Conservation (phyloP, 306 rosid genomes). For the Lithocarpus polystachyus region DNA sequence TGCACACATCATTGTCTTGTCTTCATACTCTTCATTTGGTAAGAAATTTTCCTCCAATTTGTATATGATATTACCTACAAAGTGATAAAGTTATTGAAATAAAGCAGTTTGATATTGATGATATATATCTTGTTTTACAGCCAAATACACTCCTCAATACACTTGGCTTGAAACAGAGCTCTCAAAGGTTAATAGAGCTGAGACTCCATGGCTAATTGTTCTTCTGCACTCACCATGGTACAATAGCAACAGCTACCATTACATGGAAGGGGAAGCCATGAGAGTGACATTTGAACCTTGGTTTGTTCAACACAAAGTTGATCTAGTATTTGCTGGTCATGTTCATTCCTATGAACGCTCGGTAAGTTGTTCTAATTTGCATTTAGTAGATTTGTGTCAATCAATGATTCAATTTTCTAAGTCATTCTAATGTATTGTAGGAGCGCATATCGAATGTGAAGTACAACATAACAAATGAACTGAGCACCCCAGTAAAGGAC, state of each 20-base stretch:
- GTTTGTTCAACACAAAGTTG: no score
- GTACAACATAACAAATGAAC: slow-evolving; percentile 18
- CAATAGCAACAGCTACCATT: not conserved
- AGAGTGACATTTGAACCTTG: no score
- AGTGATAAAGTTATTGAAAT: not conserved
- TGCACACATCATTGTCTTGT: slow-evolving; percentile 74
- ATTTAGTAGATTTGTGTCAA: no score
- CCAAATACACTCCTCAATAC: slow-evolving; percentile 2
- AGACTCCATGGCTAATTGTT: slow-evolving; percentile 4
- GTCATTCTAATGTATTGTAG: not conserved
- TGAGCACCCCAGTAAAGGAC: slow-evolving; percentile 24
- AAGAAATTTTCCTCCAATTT: not conserved
- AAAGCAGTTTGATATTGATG: not conserved
- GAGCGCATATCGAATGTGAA: slow-evolving; percentile 19
- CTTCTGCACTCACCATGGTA: slow-evolving; percentile 6
- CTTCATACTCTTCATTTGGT: slow-evolving; percentile 87
- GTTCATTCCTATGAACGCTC: no score
- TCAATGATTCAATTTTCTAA: no score
- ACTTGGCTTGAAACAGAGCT: not conserved
- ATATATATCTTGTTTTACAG: not conserved
- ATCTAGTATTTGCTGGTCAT: no score
- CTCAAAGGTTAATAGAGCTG: not conserved
- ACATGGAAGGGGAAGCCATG: no score
- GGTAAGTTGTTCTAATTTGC: not conserved
- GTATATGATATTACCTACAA: not conserved